Evolutionary conservation across 805 yeast genomes (phyloP).

Genomic region (Suhomyces pyralidae): DNA sequence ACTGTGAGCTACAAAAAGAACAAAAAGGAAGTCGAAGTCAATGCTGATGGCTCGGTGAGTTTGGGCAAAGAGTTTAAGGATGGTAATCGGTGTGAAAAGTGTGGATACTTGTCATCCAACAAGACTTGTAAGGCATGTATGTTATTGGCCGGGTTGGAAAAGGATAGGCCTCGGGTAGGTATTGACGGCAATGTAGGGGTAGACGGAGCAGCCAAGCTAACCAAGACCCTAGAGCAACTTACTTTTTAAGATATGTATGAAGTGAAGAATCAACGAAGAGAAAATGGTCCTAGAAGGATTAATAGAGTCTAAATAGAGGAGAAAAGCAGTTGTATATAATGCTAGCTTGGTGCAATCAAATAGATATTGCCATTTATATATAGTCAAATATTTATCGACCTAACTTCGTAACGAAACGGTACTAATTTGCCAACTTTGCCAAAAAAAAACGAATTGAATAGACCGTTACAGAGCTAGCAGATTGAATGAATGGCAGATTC

Average conservation of each 20-base stretch:
- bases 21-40: slow-evolving; percentile 48
- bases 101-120: slow-evolving; percentile 91
- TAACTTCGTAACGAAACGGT: too few relatives aligned
- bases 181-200: slow-evolving; percentile 51
- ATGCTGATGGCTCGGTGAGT: slow-evolving; percentile 61
- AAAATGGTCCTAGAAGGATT: neutral
- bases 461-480: too few relatives aligned
- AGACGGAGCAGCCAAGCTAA: slow-evolving; percentile 62
- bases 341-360: neutral
- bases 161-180: slow-evolving; percentile 62
- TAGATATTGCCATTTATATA: neutral
- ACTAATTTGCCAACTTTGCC: too few relatives aligned
- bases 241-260: slow-evolving; percentile 34
- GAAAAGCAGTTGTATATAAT: neutral
- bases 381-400: neutral
- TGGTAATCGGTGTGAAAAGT: slow-evolving; percentile 77
- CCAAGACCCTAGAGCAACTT: slow-evolving; percentile 61
- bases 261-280: too few relatives aligned
- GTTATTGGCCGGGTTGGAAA: slow-evolving; percentile 78
- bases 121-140: slow-evolving; percentile 90
- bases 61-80: slow-evolving; percentile 44
- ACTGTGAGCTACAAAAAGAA: slow-evolving; percentile 35
- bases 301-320: neutral
- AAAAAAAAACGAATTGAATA: too few relatives aligned
- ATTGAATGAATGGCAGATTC: too few relatives aligned